Evolutionary conservation across 108 stramenopile species (phyloP), one percentile per base, ranked within the genome.

Genomic region (Discostella stelligeroides): DNA sequence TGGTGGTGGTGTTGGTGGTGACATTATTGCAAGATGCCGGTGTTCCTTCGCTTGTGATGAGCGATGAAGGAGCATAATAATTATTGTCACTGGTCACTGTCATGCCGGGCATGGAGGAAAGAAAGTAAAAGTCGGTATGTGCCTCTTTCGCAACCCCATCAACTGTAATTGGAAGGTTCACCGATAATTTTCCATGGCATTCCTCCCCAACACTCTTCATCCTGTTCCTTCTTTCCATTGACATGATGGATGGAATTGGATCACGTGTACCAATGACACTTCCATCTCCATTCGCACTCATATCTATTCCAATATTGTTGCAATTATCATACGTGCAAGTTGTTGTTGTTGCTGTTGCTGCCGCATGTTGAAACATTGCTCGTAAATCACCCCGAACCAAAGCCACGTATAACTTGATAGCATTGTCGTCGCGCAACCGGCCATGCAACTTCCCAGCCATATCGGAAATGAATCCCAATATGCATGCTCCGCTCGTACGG

Each of bases 371-470:
- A 40, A 76, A 76, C 62, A 29, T 68, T 15, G 53, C 58, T 48
- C 76, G 18, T 79, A 83, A 82, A 58, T 85, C 82, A 25, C 87
- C 87, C 29, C 90, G 80, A 15, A 88, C 76, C 50, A 91, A 68
- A 17, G 84, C 85, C n/a, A 91, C 40, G 61, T 91, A 91, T 1
- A 85, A 55, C 76, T 91, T 91, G 17, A 82, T 69, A 20, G 82
- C 74, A 13, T 55, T 78, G 11, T 79, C 70, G 12, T 24, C 23
- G 63, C 67, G 20, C 60, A 80, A 34, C 13, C 68, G 59, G 7
- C 73, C 79, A 23, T 88, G 87, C 39, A 88, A 42, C 28, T 41
- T 40, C 15, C 69, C 84, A 1, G 77, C 72, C n/a, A 59, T 82
- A 51, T 81, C 51, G 24, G 84, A 80, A 63, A 83, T 66, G 63